These are phyloP conservation scores for Rosa rugosa DNA, from an alignment of 306 rosid species.

Conservation along the genomic window DNA sequence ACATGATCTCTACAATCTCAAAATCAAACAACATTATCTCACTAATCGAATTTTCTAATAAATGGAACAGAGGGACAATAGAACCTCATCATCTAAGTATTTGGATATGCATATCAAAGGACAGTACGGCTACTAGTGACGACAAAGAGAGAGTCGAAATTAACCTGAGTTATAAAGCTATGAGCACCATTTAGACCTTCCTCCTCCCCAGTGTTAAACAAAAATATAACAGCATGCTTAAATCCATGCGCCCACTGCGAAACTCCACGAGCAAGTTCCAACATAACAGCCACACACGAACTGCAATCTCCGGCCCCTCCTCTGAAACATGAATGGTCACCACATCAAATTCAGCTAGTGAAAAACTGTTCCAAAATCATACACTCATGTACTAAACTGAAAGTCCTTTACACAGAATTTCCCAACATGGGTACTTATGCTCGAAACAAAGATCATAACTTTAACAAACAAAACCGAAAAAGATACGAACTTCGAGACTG, in stretches of 20 bases:
- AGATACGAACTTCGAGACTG: neutral
- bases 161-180: constrained; percentile 95
- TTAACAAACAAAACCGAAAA: neutral
- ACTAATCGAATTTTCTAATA: neutral
- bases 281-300: constrained; percentile 87
- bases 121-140: neutral
- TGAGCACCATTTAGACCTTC: constrained; percentile 97
- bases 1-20: neutral
- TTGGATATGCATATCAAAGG: neutral
- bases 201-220: constrained; percentile 97
- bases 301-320: constrained; percentile 99
- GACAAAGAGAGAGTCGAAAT: constrained; percentile 12
- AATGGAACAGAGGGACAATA: neutral
- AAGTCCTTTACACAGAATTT: neutral
- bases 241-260: constrained; percentile 98
- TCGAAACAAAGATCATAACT: constrained; percentile 3
- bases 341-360: neutral
- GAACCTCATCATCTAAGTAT: constrained; percentile 2
- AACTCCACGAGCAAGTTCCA: constrained; percentile 97
- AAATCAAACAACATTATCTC: neutral
- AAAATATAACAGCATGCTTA: constrained; percentile 74
- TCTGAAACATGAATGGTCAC: constrained; percentile 50
- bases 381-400: neutral
- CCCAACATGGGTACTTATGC: neutral
- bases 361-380: neutral